Evolutionary conservation across 768 basidiomycete genomes (phyloP), one percentile per base, ranked within the genome.

Genomic region (Dacryopinax primogenitus): DNA sequence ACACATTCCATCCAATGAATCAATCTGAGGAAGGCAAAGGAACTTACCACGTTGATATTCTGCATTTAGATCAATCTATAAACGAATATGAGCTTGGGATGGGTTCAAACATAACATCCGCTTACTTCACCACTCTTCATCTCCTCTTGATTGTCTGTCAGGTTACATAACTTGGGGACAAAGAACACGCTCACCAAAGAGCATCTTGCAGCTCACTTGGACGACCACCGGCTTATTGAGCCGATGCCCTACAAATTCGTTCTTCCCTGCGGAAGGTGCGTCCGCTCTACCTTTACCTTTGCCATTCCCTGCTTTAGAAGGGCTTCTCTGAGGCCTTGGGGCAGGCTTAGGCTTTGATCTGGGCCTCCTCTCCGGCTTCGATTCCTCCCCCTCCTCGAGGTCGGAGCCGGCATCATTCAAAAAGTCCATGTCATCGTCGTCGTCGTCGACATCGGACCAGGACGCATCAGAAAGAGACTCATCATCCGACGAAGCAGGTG

Each of bases 401-500:
- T 63, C 36, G 23, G 63, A n/a, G 44, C 66, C 68, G n/a, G n/a
- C n/a, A n/a, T n/a, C n/a, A n/a, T n/a, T n/a, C n/a, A n/a, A n/a
- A n/a, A n/a, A n/a, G 26, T 65, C 67, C 6, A 64, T 62, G 62
- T 67, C 68, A 28, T 62, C 66, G 26, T 66, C 65, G 12, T n/a
- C 66, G 2, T 65, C 69, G 21, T 71, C 71, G 23, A 70, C 64
- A 2, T 69, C 70, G 11, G 35, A 72, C 69, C 23, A 69, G 23
- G 13, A 62, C 21, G 58, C 68, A 51, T 75, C 74, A 12, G 51
- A 58, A 3, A 58, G 30, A 4, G 51, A 58, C 51, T 58, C 13
- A 9, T 58, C 51, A 6, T n/a, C n/a, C n/a, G n/a, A n/a, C n/a
- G n/a, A n/a, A n/a, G n/a, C n/a, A n/a, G n/a, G n/a, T n/a, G n/a